Evolutionary conservation across 2,329 filamentous ascomycete genomes (phyloP), one percentile per base, ranked within the genome.

Genomic region (Colletotrichum sp.): DNA sequence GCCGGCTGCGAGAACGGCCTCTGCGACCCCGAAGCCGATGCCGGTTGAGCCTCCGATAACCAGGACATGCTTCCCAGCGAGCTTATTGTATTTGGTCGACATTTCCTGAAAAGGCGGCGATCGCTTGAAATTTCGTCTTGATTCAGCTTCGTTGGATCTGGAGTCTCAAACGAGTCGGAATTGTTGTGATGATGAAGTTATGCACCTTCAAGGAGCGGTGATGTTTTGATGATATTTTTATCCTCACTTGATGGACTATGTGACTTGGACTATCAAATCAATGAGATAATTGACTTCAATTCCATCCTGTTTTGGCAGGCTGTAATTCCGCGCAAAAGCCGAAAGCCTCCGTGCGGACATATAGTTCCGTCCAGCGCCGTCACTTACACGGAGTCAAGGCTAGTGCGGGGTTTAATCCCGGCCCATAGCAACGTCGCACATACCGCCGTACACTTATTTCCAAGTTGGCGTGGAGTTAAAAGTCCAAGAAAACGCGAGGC

Each of bases 31-130:
- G 77, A 88, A 91, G 48, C 93, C 93, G 57, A 94, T 92, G 70
- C 93, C 93, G 15, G 89, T 88, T 2, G 90, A 90, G 52, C 92
- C 93, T 59, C 93, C 93, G 67, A 94, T 87, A 79, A 94, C 83
- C 57, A 94, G 88, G 77, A 93, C 83, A 76, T 84, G 84, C 60
- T 81, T 81, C 32, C 81, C 84, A 43, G 76, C 61, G 12, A 82
- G 79, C 13, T 81, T 83, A n/a, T 78, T 82, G 36, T 85, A 85
- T 7, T 64, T 68, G 78, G 16, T 21, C 0, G 68, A 18, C 69
- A 75, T 26, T 24, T 60, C 9, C 3, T 9, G 13, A 6, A 21
- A 28, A 43, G 13, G 0, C n/a, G n/a, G n/a, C n/a, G n/a, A n/a
- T n/a, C n/a, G n/a, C n/a, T n/a, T n/a, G n/a, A n/a, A n/a, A n/a